A percentile compares a stretch with the other conserved stretches of the same genome.
phyloP scores from a whole-genome alignment of 805 yeast species.

The Candida ipomoeae region DNA sequence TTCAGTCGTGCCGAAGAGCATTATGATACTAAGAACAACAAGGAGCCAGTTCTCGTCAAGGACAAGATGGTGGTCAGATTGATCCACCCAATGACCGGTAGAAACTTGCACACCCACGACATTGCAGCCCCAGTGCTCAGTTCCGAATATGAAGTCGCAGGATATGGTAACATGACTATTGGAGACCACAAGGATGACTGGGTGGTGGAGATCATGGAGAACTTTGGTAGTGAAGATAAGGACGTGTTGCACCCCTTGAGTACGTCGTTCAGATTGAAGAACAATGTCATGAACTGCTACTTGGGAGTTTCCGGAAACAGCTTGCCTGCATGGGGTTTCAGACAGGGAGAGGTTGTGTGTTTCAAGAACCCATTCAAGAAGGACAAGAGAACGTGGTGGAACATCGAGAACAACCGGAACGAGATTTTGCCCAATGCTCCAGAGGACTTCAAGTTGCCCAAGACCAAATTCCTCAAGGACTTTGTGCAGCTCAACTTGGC shows the following conservation, averaged over 20 bases:
- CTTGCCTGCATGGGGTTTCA: slow-evolving; percentile 96
- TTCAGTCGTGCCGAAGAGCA: slow-evolving; percentile 37
- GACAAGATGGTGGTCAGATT: slow-evolving; percentile 63
- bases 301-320: slow-evolving; percentile 75
- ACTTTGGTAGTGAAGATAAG: slow-evolving; percentile 50
- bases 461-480: slow-evolving; percentile 55
- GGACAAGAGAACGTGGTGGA: slow-evolving; percentile 89
- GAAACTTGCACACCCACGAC: slow-evolving; percentile 70
- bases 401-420: slow-evolving; percentile 68
- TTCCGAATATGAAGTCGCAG: slow-evolving; percentile 59
- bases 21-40: slow-evolving; percentile 30
- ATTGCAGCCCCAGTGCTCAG: slow-evolving; percentile 59
- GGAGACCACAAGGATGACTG: slow-evolving; percentile 79
- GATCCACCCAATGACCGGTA: slow-evolving; percentile 56
- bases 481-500: slow-evolving; percentile 73
- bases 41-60: slow-evolving; percentile 36
- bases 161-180: slow-evolving; percentile 60
- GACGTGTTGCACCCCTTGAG: slow-evolving; percentile 71
- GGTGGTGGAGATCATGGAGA: slow-evolving; percentile 66
- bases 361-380: slow-evolving; percentile 58
- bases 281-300: slow-evolving; percentile 71
- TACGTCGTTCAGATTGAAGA: slow-evolving; percentile 73
- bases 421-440: slow-evolving; percentile 55
- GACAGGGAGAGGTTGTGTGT: slow-evolving; percentile 95
- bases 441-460: slow-evolving; percentile 60